Evolutionary conservation across 108 stramenopile genomes (phyloP).

Genomic region (Pseudonitzschia pungens): DNA sequence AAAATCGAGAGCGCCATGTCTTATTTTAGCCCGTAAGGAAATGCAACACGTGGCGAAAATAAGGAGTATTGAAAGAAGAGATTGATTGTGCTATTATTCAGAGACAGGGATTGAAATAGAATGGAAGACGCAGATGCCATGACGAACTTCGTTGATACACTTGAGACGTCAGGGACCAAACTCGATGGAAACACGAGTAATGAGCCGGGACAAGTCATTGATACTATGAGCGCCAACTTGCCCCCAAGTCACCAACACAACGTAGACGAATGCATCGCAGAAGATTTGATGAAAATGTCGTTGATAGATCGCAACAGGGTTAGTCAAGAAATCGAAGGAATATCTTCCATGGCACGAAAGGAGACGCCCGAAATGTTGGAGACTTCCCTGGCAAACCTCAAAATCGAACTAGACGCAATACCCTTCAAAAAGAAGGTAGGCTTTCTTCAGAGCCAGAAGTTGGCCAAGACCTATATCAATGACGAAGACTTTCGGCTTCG

Average conservation of each 20-base stretch:
- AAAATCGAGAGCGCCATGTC: no score
- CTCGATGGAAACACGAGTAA: neutral
- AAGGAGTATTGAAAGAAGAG: no score
- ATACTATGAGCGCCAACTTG: neutral
- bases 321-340: slow-evolving; percentile 5
- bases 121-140: no score
- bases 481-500: slow-evolving; percentile 8
- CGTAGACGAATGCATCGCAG: neutral
- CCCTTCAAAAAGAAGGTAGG: slow-evolving; percentile 9
- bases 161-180: neutral
- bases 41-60: no score
- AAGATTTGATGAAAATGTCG: slow-evolving; percentile 5
- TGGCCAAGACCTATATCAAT: slow-evolving; percentile 16
- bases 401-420: neutral
- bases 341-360: neutral
- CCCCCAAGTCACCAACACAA: neutral
- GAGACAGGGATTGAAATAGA: no score
- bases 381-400: neutral
- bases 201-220: neutral
- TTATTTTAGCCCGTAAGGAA: no score
- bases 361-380: slow-evolving; percentile 18
- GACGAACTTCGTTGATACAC: no score
- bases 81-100: no score
- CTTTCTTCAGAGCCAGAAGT: neutral
- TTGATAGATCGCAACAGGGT: neutral